Evolutionary conservation across 2,329 filamentous ascomycete species (phyloP).

Genomic region (Sarocladium brachiariae): DNA sequence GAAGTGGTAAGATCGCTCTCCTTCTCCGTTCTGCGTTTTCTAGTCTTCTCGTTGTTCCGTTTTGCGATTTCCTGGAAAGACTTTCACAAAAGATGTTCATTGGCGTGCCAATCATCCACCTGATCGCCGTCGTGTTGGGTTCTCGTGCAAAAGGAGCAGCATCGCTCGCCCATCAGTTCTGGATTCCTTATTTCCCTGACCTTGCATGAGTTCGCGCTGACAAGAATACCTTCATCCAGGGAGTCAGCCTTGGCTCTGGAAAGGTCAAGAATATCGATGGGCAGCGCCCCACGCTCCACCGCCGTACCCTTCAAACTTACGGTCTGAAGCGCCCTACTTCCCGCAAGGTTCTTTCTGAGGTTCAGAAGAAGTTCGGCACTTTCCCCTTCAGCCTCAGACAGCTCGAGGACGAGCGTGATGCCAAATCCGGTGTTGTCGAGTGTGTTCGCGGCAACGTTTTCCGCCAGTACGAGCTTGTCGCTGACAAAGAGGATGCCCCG

Average conservation of each 20-base stretch:
- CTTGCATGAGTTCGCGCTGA: too few species aligned
- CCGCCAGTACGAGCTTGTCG: constrained; percentile 92
- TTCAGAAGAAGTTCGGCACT: constrained; percentile 92
- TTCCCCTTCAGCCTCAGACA: constrained; percentile 98
- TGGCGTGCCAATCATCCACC: too few species aligned
- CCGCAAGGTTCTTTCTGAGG: constrained; percentile 84
- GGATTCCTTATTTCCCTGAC: too few species aligned
- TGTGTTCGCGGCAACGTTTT: constrained; percentile 90
- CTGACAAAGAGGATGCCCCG: constrained; percentile 80
- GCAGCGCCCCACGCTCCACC: constrained; percentile 84
- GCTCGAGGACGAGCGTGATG: constrained; percentile 91
- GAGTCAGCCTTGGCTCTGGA: constrained; percentile 80
- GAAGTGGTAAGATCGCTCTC: constrained; percentile 39
- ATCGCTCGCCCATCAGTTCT: too few species aligned
- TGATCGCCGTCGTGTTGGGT: too few species aligned
- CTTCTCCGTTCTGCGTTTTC: too few species aligned
- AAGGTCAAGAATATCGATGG: constrained; percentile 84
- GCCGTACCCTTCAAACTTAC: constrained; percentile 87
- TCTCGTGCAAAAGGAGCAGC: too few species aligned
- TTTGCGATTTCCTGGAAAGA: too few species aligned
- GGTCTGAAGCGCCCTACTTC: constrained; percentile 90
- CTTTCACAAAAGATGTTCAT: too few species aligned
- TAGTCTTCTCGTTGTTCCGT: too few species aligned
- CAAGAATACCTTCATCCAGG: constrained; percentile 41
- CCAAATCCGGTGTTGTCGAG: constrained; percentile 93